Base-by-base conservation (phyloP, 2,329 filamentous ascomycete species). In the Trichophyton simii region DNA sequence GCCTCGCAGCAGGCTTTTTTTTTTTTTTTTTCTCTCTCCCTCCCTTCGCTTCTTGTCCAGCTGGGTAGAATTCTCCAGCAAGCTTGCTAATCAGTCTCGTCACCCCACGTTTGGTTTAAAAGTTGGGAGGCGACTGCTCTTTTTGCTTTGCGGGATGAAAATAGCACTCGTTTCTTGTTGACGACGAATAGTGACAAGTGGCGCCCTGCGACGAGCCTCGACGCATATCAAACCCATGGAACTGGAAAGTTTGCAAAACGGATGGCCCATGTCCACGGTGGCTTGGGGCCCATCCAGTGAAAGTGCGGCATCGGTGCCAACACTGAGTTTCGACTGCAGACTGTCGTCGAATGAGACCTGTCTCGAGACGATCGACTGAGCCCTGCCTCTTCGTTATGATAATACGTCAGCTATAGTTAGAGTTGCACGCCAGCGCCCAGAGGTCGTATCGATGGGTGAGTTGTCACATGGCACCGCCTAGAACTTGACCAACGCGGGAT, bases 351-450 rank as follows among this genome's bases (percentile, higher is more conserved):
- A 55, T 55, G 31, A 55, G 52, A 55, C 52, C 52, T 55, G 52
- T 55, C 52, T 55, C n/a, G n/a, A 18, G 28, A 36, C 52, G 52
- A 55, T 55, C 52, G 52, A 55, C 52, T 25, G 28, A 20, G 52
- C 52, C 52, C 52, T n/a, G 28, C 25, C 31, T 55, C 52, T 36
- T 55, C 46, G 46, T 52, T 52, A 25, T 31, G 13, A 28, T 52
- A 52, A 52, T 28, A 52, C 46, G 20, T 36, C 31, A 55, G 31
- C 52, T 36, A 36, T 55, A 38, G 34, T 38, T 38, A 55, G 31
- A 55, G 52, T 55, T 55, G 52, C 52, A 55, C 52, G 22, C 46
- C 46, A 55, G 52, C 52, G 52, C 52, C 52, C 28, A 55, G 52
- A 55, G 22, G 52, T 55, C 52, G 52, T 55, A 55, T 55, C 52